These are phyloP conservation scores for Coccinonectria pachysandricola DNA, from an alignment of 2,329 filamentous ascomycete genomes.

Conservation along the genomic window DNA sequence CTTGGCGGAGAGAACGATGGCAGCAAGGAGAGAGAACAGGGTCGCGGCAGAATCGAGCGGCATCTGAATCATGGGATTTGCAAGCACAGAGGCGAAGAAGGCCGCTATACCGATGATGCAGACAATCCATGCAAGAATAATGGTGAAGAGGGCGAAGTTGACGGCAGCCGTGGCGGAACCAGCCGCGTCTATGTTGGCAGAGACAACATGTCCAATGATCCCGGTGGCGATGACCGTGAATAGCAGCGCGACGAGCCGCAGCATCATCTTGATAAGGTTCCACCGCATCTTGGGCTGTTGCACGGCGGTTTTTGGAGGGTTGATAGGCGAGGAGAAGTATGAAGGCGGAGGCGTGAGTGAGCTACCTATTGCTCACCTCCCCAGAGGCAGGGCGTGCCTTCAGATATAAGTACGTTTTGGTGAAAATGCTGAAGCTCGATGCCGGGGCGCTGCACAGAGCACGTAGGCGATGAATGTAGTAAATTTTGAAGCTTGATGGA, in stretches of 20 bases:
- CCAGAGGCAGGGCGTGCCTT: too few relatives aligned
- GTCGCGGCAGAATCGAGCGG: slow-evolving; percentile 48
- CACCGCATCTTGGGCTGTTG: too few relatives aligned
- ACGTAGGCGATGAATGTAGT: too few relatives aligned
- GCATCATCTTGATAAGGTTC: slow-evolving; percentile 32
- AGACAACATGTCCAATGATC: slow-evolving; percentile 49
- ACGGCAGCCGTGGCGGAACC: slow-evolving; percentile 35
- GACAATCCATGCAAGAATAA: slow-evolving; percentile 54
- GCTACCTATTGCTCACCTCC: too few relatives aligned
- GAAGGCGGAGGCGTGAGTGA: too few relatives aligned
- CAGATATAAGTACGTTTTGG: too few relatives aligned
- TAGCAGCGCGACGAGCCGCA: slow-evolving; percentile 41
- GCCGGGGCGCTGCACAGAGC: too few relatives aligned
- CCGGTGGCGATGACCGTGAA: slow-evolving; percentile 43
- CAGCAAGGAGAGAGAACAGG: slow-evolving; percentile 61
- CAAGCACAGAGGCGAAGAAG: slow-evolving; percentile 41
- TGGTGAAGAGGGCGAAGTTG: slow-evolving; percentile 61
- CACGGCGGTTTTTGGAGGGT: too few relatives aligned
- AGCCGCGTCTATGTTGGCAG: slow-evolving; percentile 34
- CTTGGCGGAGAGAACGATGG: slow-evolving; percentile 60
- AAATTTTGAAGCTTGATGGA: too few relatives aligned
- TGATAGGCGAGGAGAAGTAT: too few relatives aligned
- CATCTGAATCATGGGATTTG: slow-evolving; percentile 41
- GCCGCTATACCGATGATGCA: slow-evolving; percentile 52
- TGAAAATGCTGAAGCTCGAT: too few relatives aligned